Evolutionary conservation across 768 basidiomycete species (phyloP), one percentile per base, ranked within the genome.

Genomic region (Coprinopsis sp.): DNA sequence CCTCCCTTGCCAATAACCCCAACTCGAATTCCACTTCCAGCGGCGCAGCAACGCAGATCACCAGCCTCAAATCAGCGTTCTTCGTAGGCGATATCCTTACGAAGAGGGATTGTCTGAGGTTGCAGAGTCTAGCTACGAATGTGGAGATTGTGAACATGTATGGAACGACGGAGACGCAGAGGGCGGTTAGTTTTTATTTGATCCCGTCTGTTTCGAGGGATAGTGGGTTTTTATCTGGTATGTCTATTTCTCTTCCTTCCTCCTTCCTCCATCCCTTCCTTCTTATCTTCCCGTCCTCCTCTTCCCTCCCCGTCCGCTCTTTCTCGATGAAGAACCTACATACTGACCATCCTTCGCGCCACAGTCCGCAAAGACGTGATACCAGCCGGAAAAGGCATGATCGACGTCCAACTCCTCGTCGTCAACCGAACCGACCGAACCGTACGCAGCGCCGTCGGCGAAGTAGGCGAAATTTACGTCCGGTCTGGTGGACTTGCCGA

Each of bases 81-180:
- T 98, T 99, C 62, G 96, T 99, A 36, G 96, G 96, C n/a, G 96
- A 99, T 61, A 83, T 98, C 33, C 82, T 99, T 46, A 98, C 96
- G 51, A 99, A 98, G 66, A 88, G 96, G 34, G 96, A 99, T 64
- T 98, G 95, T 58, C 79, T 87, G 33, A 88, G 96, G 28, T 77
- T 99, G 2, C 96, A 99, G 63, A 76, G 88, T 2, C 83, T 99
- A 38, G 96, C 95, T 2, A 71, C 81, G 11, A 96, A 98, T 56
- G 92, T 94, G 12, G 74, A 82, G 27, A 97, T 99, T 61, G 84
- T 98, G 66, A 99, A 99, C 74, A 99, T 99, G 96, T 99, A 97
- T 64, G 96, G 96, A 13, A 98, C 96, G 6, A 99, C 96, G 18
- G 96, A 99, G 68, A 98, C 96, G 6, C 96, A 99, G 64, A 89